Evolutionary conservation across 805 yeast species (phyloP), one percentile per base, ranked within the genome.

Genomic region (Wickerhamomyces kurtzmanii): DNA sequence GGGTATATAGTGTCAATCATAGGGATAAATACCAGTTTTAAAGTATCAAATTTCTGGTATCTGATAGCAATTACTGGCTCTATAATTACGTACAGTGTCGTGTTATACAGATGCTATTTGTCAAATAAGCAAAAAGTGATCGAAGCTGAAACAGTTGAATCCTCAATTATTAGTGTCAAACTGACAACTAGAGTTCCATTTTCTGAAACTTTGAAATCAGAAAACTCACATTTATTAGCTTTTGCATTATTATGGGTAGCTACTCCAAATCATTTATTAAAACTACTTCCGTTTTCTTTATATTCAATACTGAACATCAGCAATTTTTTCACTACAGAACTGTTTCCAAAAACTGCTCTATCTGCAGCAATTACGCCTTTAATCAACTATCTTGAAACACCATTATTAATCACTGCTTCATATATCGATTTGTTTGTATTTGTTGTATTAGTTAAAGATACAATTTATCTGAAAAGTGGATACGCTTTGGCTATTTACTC

Each of bases 251-350:
- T 62, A 15, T 61, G 66, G 66, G 24, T 51, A 16, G 41, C 45
- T 8, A 57, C 67, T 0, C 39, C 46, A 4, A 32, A 39, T 3
- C 50, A 48, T 12, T 12, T 53, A n/a, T 29, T 54, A 20, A 62
- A 62, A 33, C 33, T 62, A 24, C 31, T 55, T 16, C 66, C 68
- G 2, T 62, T 60, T 38, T 49, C 53, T n/a, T 44, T 53, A 7
- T 62, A 60, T 34, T 60, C 68, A 4, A 39, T 52, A n/a, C 40
- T 62, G 29, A 62, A 62, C 32, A 35, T 59, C 21, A 39, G 53
- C 17, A 48, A 51, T 14, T 58, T 43, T 31, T 39, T 51, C 23
- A 44, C 51, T 4, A 31, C 43, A 18, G 65, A 61, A 21, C 37
- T 49, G 6, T 55, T 48, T 26, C 61, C 65, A 1, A 31, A 38